A percentile compares a stretch with the other conserved stretches of the same genome.
phyloP scores from a whole-genome alignment of 2,329 filamentous ascomycete genomes.

The Calonectria pauciramosa region DNA sequence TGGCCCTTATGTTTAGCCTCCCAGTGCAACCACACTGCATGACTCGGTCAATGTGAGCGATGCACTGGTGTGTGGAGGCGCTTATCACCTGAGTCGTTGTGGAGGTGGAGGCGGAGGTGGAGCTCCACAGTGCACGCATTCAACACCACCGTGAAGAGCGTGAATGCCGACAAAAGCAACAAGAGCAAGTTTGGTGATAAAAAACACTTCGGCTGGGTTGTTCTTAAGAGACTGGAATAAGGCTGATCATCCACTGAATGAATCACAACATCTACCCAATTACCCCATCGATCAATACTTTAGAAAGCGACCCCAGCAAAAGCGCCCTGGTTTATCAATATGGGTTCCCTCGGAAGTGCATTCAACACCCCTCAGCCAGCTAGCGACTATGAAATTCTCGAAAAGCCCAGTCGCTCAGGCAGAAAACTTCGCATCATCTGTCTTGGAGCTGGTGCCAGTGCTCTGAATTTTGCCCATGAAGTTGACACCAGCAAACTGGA shows the following conservation, averaged over 20 bases:
- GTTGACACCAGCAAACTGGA: conserved; percentile 35
- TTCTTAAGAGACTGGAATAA: not conserved
- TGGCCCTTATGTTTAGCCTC: not conserved
- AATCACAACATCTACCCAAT: not conserved
- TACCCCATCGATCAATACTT: not conserved
- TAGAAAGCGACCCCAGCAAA: not conserved
- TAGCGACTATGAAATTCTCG: conserved; percentile 36
- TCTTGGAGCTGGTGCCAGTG: conserved; percentile 48
- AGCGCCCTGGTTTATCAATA: not conserved
- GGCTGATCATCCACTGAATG: not conserved
- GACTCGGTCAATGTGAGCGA: not conserved
- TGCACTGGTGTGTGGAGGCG: not conserved
- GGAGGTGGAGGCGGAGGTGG: conserved; percentile 5
- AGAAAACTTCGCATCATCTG: conserved; percentile 46
- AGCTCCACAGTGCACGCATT: not conserved
- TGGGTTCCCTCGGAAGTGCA: not conserved
- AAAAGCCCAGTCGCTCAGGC: conserved; percentile 40
- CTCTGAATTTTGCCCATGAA: conserved; percentile 45
- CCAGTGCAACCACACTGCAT: not conserved
- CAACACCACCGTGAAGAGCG: not conserved
- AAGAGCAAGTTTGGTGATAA: not conserved
- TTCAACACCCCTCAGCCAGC: not conserved
- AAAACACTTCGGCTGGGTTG: not conserved
- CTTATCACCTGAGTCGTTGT: not conserved
- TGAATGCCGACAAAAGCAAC: not conserved